These are phyloP conservation scores for Violaceomyces palustris DNA, from an alignment of 1,284 basidiomycete genomes.

Conservation along the genomic window DNA sequence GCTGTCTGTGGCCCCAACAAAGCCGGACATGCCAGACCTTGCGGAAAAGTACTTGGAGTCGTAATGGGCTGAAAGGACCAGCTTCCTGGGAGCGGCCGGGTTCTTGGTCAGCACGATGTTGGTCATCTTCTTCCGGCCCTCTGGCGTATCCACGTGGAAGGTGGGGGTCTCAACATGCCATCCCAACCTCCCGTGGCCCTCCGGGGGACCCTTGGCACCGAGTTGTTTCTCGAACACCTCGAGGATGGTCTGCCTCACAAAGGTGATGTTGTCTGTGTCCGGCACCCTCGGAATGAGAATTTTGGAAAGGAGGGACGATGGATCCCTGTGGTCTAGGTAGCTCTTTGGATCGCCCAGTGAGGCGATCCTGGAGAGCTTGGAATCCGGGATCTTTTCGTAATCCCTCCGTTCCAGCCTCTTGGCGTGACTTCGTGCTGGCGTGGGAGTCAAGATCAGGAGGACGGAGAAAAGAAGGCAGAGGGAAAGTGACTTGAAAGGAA, in stretches of 20 bases:
- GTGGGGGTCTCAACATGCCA: slow-evolving; percentile 43
- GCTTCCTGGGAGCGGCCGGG: slow-evolving; percentile 73
- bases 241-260: slow-evolving; percentile 31
- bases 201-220: slow-evolving; percentile 1
- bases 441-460: no score
- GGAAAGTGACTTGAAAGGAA: no score
- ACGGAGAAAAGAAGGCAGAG: no score
- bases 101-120: slow-evolving; percentile 88
- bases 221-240: slow-evolving; percentile 22
- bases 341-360: slow-evolving; percentile 20
- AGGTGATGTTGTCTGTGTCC: slow-evolving; percentile 34
- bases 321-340: slow-evolving; percentile 18
- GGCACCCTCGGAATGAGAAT: slow-evolving; percentile 49
- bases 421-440: no score
- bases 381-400: no score
- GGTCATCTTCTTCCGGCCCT: slow-evolving; percentile 73
- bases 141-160: slow-evolving; percentile 62
- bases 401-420: no score
- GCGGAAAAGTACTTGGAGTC: slow-evolving; percentile 92
- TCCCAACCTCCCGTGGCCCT: slow-evolving; percentile 7
- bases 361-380: slow-evolving; percentile 4
- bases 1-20: slow-evolving; percentile 94
- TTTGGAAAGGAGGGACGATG: slow-evolving; percentile 36
- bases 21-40: slow-evolving; percentile 62
- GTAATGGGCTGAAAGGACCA: slow-evolving; percentile 88